These are phyloP conservation scores for Rhodotorula sp. DNA, from an alignment of 1,284 basidiomycete species.

Conservation along the genomic window DNA sequence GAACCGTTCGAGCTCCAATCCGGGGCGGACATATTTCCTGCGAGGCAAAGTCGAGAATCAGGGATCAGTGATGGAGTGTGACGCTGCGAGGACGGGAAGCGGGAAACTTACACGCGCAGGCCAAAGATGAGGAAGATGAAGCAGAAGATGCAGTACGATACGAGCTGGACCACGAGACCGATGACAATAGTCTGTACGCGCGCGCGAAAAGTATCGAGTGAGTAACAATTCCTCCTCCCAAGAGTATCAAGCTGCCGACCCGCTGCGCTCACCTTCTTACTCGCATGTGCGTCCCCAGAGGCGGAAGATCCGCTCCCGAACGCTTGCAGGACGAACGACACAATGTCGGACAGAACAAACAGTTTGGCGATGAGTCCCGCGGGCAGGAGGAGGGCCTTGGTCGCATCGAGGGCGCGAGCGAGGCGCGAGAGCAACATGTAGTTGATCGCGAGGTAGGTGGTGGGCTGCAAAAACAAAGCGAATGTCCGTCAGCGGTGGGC, in stretches of 20 bases:
- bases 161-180: not conserved
- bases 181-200: not conserved
- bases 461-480: not conserved
- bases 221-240: not conserved
- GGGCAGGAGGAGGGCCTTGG: not conserved
- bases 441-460: not conserved
- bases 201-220: not conserved
- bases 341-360: not conserved
- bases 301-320: not conserved
- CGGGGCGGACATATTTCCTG: not conserved
- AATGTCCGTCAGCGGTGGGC: not conserved
- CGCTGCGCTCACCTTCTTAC: not conserved
- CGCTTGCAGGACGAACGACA: not conserved
- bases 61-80: not conserved
- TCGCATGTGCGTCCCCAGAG: not conserved
- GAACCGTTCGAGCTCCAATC: not conserved
- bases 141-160: not conserved
- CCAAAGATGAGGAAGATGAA: not conserved
- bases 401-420: not conserved
- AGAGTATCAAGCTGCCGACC: too few species aligned
- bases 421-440: not conserved
- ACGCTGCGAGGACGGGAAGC: not conserved
- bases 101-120: not conserved
- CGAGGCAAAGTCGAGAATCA: not conserved
- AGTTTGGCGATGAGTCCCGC: not conserved